Base-by-base conservation (phyloP, 257 asterid species). In the Solanum lycopersicoides region DNA sequence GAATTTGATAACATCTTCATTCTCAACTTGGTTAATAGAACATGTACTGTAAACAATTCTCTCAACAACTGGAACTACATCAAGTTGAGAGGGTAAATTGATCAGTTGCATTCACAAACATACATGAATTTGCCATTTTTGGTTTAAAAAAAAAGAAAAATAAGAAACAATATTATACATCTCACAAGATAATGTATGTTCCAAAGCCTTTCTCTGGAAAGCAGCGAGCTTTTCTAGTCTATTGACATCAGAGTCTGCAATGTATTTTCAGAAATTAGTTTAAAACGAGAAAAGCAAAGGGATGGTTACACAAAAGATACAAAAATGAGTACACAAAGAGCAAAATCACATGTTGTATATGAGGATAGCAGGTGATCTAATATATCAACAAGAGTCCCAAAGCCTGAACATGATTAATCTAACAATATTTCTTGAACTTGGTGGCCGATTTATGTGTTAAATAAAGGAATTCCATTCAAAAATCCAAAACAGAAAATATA, bases 331-430 rank as follows among this genome's bases (percentile, higher is more conserved):
- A 66, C 47, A n/a, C 9, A 75, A 83, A 25, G 44, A 56, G 86
- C 60, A 9, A 28, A 13, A 39, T 84, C 69, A 96, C 98, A 98
- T 93, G 94, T 89, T 85, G 65, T 89, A 88, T 93, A 93, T 7
- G 99, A 96, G 50, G 99, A 99, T 86, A 97, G 98, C 69, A 97
- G 89, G 90, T 97, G 99, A 88, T 97, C 99, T 86, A 97, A 88
- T 92, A 98, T 95, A 42, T 96, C 98, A 12, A 92, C 87, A 88
- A 92, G 94, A 23, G 98, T 97, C 75, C 99, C 99, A 50, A 99
- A 97, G 75, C 99, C 99, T 86, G 99, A 97, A 91, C 99, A 97
- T 7, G 99, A 97, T 44, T 99, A 98, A 92, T 97, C 98, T 87
- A 96, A 89, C 32, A 96, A 98, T 89, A 97, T 95, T 59, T 98